Evolutionary conservation across 2,329 filamentous ascomycete genomes (phyloP).

Genomic region (Chrysoporthe austroafricana): DNA sequence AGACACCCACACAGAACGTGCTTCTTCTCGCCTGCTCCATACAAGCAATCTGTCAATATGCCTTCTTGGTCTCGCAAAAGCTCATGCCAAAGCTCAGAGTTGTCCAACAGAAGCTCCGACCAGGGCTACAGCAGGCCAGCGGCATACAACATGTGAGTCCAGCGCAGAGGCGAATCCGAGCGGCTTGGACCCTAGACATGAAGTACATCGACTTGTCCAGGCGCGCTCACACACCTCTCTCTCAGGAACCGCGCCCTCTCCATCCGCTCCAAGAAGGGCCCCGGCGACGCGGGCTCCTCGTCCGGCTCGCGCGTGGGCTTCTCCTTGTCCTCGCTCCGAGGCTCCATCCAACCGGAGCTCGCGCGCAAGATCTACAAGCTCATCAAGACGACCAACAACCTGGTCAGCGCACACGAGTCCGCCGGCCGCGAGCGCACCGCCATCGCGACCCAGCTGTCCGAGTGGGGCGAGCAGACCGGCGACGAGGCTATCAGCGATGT

Average conservation of each 20-base stretch:
- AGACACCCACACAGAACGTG: background rate
- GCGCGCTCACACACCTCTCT: background rate
- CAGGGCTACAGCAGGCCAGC: conserved; percentile 11
- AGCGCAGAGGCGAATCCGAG: background rate
- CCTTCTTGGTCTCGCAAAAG: conserved; percentile 27
- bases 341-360: conserved; percentile 82
- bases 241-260: conserved; percentile 74
- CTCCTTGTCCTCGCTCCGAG: conserved; percentile 83
- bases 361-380: conserved; percentile 87
- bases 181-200: background rate
- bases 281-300: conserved; percentile 44
- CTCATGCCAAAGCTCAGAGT: conserved; percentile 28
- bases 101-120: conserved; percentile 24
- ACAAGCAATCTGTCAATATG: conserved; percentile 12
- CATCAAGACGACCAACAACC: conserved; percentile 93
- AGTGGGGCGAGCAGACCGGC: conserved; percentile 92
- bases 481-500: conserved; percentile 89
- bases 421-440: conserved; percentile 82
- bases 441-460: conserved; percentile 88
- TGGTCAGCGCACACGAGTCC: conserved; percentile 81
- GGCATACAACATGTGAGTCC: conserved; percentile 24
- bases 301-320: conserved; percentile 66
- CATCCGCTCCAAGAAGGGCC: conserved; percentile 66
- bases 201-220: background rate
- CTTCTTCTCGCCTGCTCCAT: background rate